Evolutionary conservation across 1,284 basidiomycete species (phyloP), one percentile per base, ranked within the genome.

Genomic region (Papiliotrema fonsecae): DNA sequence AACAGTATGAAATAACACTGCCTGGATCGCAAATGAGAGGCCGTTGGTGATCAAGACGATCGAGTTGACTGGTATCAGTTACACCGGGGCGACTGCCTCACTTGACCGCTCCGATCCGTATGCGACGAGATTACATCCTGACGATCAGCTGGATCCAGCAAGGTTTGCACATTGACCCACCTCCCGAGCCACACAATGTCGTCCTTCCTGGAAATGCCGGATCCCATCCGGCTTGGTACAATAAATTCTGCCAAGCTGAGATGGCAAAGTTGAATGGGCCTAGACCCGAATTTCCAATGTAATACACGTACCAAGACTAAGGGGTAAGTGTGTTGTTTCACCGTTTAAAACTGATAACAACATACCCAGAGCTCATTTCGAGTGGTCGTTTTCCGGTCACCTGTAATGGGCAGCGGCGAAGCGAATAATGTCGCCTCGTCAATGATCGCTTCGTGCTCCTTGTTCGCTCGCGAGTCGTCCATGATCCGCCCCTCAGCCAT

Each of bases 21-120:
- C 61, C 48, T 67, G 64, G 58, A 84, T 79, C 5, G 85, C 85
- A 57, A 88, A 89, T 58, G 83, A 82, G 44, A 85, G 73, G 6
- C 87, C 87, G 50, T 86, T 88, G 1, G 86, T 79, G 22, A 88
- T 75, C 11, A 88, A 75, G 10, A 88, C 82, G 34, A 88, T 75
- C 31, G 86, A 86, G 41, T 83, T 82, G 42, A 89, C 82, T 67
- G 31, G 36, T 2, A 24, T 52, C 16, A 39, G 37, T 13, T 22
- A 5, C 18, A 19, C 38, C 34, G 18, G 21, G 9, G 24, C 14
- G 24, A n/a, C 16, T 6, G 9, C 52, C 65, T 51, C 43, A 67
- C 65, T 60, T 13, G 54, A 57, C 11, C 65, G 57, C 18, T 62
- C 66, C 3, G 30, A 38, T 1, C 67, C 67, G 44, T 47, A 69